Percentiles rank a stretch among this genome's conserved stretches.
Conservation (phyloP, 2,329 filamentous ascomycete species). For the Malbranchea zuffiana region DNA sequence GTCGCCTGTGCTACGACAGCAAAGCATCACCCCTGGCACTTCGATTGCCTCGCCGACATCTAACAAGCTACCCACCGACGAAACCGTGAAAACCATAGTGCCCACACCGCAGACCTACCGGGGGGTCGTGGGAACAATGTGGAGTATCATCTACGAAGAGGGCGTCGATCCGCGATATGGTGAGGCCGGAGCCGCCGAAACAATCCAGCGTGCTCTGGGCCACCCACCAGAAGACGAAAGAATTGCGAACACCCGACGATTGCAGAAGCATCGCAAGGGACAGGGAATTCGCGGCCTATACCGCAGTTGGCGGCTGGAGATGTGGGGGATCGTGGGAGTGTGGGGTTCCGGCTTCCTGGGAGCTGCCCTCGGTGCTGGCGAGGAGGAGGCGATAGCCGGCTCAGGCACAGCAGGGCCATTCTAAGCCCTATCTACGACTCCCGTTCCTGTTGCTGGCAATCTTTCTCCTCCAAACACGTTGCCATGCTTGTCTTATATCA, state of each 20-base stretch:
- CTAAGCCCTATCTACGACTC: no score
- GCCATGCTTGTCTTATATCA: no score
- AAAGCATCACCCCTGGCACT: slow-evolving; percentile 17
- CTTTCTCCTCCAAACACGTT: no score
- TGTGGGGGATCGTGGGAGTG: slow-evolving; percentile 46
- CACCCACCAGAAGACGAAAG: slow-evolving; percentile 22
- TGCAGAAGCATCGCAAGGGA: slow-evolving; percentile 38
- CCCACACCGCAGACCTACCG: slow-evolving; percentile 63
- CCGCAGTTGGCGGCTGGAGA: slow-evolving; percentile 47
- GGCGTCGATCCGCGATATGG: slow-evolving; percentile 42
- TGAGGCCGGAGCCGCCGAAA: slow-evolving; percentile 37
- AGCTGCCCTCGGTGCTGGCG: slow-evolving; percentile 25
- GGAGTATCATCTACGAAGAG: slow-evolving; percentile 73
- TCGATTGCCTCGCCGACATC: slow-evolving; percentile 14
- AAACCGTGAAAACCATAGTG: slow-evolving; percentile 60
- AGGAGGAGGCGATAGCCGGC: slow-evolving; percentile 24
- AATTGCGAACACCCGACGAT: slow-evolving; percentile 21
- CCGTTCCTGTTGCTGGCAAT: no score
- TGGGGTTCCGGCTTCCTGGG: slow-evolving; percentile 42
- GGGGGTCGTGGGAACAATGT: slow-evolving; percentile 86
- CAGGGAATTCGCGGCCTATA: slow-evolving; percentile 47
- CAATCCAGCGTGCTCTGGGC: slow-evolving; percentile 30
- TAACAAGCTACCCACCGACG: slow-evolving; percentile 2
- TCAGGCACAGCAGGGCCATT: slow-evolving; percentile 14
- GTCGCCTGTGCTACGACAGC: slow-evolving; percentile 40